Evolutionary conservation across 192 early-diverging fungal species (phyloP), one percentile per base, ranked within the genome.

Genomic region (Coemansia sp.): DNA sequence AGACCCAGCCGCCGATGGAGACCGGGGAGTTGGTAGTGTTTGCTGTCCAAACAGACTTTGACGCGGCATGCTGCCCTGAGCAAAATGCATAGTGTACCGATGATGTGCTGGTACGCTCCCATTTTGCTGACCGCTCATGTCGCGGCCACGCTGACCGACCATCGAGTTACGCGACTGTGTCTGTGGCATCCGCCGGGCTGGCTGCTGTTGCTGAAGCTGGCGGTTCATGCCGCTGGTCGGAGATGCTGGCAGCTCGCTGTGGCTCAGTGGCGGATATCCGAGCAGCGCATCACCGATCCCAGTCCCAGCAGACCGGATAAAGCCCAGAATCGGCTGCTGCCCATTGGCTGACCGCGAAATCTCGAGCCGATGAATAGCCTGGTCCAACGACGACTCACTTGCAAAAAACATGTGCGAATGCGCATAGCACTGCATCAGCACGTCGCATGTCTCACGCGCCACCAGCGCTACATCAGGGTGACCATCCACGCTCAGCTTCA

Each of bases 401-500:
- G 57, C 65, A 38, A 74, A 62, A 51, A 80, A 80, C 23, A 31
- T 31, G 20, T 56, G 68, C 47, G 77, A 80, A 42, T 76, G 78
- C 51, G 70, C 72, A 17, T 81, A 81, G 63, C 65, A 68, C 69
- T 82, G 79, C 69, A 82, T 69, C 57, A 82, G 52, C 26, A 68
- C 63, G 37, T 98, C 96, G 42, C 95, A 89, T 0, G 94, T 84
- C 9, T 81, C 75, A 14, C 82, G 67, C 15, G 94, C 94, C 6
- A 83, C 64, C 22, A 74, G 60, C 8, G 92, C 82, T 5, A 96
- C 92, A 15, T 90, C 89, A 0, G 83, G 85, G 61, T 91, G 90
- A 26, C 93, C 85, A 62, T 98, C 96, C 0, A 87, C 85, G 17
- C 88, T 90, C 9, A 98, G 82, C 46, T 81, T 86, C 40, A 97